Conservation (phyloP, 805 yeast species). For the Ogataea paradorogensis region DNA sequence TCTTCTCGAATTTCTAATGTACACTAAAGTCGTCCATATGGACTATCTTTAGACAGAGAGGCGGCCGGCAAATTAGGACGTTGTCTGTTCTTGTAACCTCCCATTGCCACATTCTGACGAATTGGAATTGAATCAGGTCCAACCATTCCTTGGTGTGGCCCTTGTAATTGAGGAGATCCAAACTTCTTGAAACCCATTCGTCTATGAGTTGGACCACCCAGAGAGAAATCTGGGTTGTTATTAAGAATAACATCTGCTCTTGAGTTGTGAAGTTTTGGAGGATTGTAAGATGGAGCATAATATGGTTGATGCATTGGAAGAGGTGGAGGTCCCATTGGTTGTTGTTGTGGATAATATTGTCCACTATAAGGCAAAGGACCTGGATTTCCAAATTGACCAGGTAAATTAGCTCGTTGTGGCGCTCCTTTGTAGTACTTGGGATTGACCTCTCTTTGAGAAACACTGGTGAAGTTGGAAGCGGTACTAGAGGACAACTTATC, state of each 20-base stretch:
- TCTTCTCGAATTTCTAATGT: slow-evolving; percentile 3
- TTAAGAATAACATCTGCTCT: slow-evolving; percentile 43
- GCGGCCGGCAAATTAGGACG: slow-evolving; percentile 40
- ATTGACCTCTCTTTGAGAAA: slow-evolving; percentile 72
- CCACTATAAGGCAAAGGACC: slow-evolving; percentile 22
- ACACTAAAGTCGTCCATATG: slow-evolving; percentile 36
- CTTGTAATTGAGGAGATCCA: slow-evolving; percentile 14
- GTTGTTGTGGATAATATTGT: slow-evolving; percentile 27
- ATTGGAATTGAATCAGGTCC: slow-evolving; percentile 17
- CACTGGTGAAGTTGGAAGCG: slow-evolving; percentile 72
- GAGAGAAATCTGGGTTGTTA: slow-evolving; percentile 48
- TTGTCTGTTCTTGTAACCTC: slow-evolving; percentile 26
- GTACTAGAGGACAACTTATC: slow-evolving; percentile 24
- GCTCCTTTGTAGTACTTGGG: slow-evolving; percentile 48
- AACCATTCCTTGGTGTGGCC: slow-evolving; percentile 12
- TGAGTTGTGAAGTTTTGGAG: slow-evolving; percentile 17
- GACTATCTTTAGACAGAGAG: slow-evolving; percentile 40
- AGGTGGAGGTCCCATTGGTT: slow-evolving; percentile 16
- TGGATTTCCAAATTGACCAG: slow-evolving; percentile 17
- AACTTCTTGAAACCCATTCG: slow-evolving; percentile 25
- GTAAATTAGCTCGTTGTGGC: slow-evolving; percentile 23
- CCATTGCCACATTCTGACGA: slow-evolving; percentile 17
- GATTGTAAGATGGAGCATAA: slow-evolving; percentile 11
- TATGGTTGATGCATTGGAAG: slow-evolving; percentile 10
- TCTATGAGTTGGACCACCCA: slow-evolving; percentile 17